These are phyloP conservation scores for Corinectria fuckeliana DNA, from an alignment of 2,329 filamentous ascomycete species.

Conservation along the genomic window DNA sequence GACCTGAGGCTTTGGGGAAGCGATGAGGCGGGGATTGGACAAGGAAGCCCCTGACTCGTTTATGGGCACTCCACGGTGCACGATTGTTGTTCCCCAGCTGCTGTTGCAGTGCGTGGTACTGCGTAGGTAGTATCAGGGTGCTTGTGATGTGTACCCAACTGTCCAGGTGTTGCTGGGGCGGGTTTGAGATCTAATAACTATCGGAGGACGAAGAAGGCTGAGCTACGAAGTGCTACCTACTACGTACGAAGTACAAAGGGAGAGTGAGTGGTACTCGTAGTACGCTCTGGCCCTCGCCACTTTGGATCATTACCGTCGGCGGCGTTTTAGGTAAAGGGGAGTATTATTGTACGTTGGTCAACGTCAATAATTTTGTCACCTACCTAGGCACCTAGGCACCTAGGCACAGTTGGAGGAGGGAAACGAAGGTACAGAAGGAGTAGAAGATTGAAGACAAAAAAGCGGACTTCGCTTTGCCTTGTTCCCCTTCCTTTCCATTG, in stretches of 20 bases:
- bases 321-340: neutral
- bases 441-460: no score
- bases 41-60: slow-evolving; percentile 12
- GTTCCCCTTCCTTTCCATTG: no score
- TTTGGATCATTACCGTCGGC: neutral
- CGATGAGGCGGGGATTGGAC: slow-evolving; percentile 16
- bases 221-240: no score
- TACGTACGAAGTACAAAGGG: no score
- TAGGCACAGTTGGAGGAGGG: no score
- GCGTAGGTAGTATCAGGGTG: no score
- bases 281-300: neutral
- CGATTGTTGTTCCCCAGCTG: neutral
- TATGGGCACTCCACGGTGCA: slow-evolving; percentile 10
- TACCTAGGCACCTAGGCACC: no score
- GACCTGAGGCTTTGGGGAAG: slow-evolving; percentile 35
- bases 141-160: no score
- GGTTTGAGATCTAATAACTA: slow-evolving; percentile 1
- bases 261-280: no score
- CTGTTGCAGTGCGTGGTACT: neutral
- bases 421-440: neutral
- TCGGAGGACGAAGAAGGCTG: neutral
- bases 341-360: no score
- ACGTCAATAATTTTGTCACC: no score
- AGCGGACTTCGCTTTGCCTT: no score
- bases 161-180: neutral